Base-by-base conservation (phyloP, 2,329 filamentous ascomycete species). In the Gnomoniopsis sp. region DNA sequence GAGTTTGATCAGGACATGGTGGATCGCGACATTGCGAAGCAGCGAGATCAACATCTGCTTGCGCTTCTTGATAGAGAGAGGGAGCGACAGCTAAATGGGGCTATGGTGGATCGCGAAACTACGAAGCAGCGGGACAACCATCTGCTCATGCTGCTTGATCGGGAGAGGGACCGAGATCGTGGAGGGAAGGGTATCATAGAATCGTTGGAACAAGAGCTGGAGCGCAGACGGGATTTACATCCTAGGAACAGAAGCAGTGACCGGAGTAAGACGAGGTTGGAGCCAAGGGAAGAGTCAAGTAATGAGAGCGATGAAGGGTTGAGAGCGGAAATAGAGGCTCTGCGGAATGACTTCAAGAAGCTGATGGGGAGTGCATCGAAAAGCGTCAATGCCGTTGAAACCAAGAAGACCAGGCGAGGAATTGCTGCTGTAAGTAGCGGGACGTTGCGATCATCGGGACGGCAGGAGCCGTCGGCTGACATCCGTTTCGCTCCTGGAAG, bases 141-240 rank as follows among this genome's bases (percentile, higher is more conserved):
- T 19, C 38, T 57, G 55, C 38, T 60, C 44, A 49, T 23, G 36
- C 46, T 57, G 26, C 19, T 60, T 17, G 58, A 57, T 30, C 48
- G 57, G 47, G 48, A 50, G 48, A 44, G 53, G 43, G 36, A 36
- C 2, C 14, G 43, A 6, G 53, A 52, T 17, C 36, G 53, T 14
- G 49, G 23, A 3, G 47, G n/a, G 3, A 10, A 19, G 22, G 36
- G 34, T 8, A 6, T 52, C 1, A 38, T 57, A 22, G 22, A 14
- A 4, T n/a, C 48, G 23, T 21, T 60, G 47, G 50, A 55, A 7
- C 11, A 33, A 19, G 59, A 55, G 48, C 21, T 50, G 8, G 41
- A 58, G 4, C 49, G 55, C 11, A 15, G 51, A 33, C 44, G 43
- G 26, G 44, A 41, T n/a, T 12, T 26, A 26, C 14, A 41, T 34